A percentile compares a stretch with the other conserved stretches of the same genome.
Conservation (phyloP, 108 stramenopile species). For the Cyclotella distinguenda region DNA sequence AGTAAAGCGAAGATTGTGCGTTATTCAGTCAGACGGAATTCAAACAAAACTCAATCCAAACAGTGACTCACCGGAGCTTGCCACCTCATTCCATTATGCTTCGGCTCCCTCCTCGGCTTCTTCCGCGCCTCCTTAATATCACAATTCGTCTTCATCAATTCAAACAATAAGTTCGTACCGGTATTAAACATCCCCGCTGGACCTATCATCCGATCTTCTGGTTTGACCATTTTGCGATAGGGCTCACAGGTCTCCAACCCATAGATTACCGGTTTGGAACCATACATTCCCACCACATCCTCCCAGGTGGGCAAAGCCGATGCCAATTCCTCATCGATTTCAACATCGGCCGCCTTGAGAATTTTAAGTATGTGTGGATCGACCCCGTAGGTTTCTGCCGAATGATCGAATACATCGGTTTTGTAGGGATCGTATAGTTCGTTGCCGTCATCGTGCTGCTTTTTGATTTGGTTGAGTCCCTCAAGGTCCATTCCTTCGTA, state of each 20-base stretch:
- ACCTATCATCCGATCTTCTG: constrained; percentile 27
- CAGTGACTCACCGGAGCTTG: constrained; percentile 28
- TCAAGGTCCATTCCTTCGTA: constrained; percentile 8
- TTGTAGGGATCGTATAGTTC: constrained; percentile 14
- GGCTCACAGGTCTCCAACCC: constrained; percentile 60
- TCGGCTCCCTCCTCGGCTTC: constrained; percentile 29
- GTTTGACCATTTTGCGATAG: constrained; percentile 46
- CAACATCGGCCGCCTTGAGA: constrained; percentile 47
- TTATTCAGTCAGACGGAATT: not conserved
- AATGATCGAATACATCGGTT: constrained; percentile 4
- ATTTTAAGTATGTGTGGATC: constrained; percentile 54
- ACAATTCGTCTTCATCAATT: constrained; percentile 66
- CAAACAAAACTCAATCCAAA: not conserved
- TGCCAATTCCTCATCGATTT: constrained; percentile 52
- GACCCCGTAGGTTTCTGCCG: constrained; percentile 28
- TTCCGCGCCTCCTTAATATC: constrained; percentile 24
- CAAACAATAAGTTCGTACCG: constrained; percentile 76
- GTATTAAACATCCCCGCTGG: constrained; percentile 77
- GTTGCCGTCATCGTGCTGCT: constrained; percentile 6
- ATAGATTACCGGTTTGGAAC: constrained; percentile 49
- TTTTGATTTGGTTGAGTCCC: constrained; percentile 3
- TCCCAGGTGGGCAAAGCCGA: constrained; percentile 62
- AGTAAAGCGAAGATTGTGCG: not conserved
- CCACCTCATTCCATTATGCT: constrained; percentile 49
- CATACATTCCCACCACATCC: constrained; percentile 57